Conservation (phyloP, 768 basidiomycete genomes). For the Tylopilus subfusipes region DNA sequence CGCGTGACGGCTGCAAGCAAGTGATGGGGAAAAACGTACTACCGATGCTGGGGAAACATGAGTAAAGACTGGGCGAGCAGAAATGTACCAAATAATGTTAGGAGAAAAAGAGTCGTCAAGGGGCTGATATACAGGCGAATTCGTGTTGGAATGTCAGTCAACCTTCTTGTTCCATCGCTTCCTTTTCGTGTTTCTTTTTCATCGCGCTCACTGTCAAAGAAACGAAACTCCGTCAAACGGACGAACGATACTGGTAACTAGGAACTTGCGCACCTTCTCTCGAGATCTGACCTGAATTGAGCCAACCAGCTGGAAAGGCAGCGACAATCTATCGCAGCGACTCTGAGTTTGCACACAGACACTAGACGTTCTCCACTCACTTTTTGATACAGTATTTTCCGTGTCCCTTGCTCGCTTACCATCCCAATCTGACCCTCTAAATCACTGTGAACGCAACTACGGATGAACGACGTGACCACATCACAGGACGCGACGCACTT, state of each 20-base stretch:
- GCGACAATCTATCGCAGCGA: constrained; percentile 54
- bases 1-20: not conserved
- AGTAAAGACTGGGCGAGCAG: not conserved
- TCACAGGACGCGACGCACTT: constrained; percentile 36
- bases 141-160: constrained; percentile 9
- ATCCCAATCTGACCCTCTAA: constrained; percentile 67
- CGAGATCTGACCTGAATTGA: constrained; percentile 82
- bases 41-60: not conserved
- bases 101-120: not conserved
- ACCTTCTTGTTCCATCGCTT: constrained; percentile 58
- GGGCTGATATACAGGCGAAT: not conserved
- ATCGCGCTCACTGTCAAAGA: constrained; percentile 65
- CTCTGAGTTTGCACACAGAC: not conserved
- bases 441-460: constrained; percentile 29
- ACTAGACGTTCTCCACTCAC: constrained; percentile 31
- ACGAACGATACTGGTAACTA: not conserved
- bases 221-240: not conserved
- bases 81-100: constrained; percentile 23
- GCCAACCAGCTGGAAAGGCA: constrained; percentile 82
- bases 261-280: constrained; percentile 63
- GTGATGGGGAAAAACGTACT: not conserved
- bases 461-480: not conserved
- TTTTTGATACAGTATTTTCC: constrained; percentile 80
- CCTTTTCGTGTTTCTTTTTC: constrained; percentile 78
- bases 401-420: constrained; percentile 76